Base-by-base conservation (phyloP, 1,284 basidiomycete species). In the Ceratobasidium sp. region DNA sequence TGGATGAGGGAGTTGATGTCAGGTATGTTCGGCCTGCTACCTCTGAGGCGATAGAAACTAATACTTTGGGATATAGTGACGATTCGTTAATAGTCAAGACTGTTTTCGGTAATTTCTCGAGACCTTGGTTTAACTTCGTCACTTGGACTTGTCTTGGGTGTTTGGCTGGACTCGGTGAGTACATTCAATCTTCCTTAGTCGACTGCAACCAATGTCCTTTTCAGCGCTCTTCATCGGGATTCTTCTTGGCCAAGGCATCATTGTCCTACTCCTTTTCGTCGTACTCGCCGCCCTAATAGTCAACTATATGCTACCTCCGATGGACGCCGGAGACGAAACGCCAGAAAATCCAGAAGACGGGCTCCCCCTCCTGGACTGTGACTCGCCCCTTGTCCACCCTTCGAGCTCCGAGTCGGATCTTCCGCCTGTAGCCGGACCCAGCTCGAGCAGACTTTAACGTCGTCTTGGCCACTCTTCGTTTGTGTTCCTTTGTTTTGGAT, bases 191-290 rank as follows among this genome's bases (percentile, higher is more conserved):
- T 27, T 15, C 11, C 59, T 60, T 48, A 27, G 7, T 47, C 27
- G 11, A 67, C 51, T 33, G 33, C 45, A 41, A 45, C 66, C 22
- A 31, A 14, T n/a, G 29, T 9, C 27, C 15, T 15, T 1, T 36
- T 1, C 41, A 71, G 67, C 41, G 1, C 53, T 71, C 14, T 71
- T 71, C 24, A 45, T 59, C 22, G 67, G 67, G 15, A 71, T 71
- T 22, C 41, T 71, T 7, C 54, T 71, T 22, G 67, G 67, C 11
- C 67, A 71, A n/a, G 67, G 67, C n/a, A 36, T 71, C 24, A 93
- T 93, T 76, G 92, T 93, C 90, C 87, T 93, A n/a, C 92, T 93
- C 77, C 93, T 91, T 0, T 81, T 92, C n/a, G 89, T 93, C 24
- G 91, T 93, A 72, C 91, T 91, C 1, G 81, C 93, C n/a, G 93